These are phyloP conservation scores for Colletotrichum simmondsii DNA, from an alignment of 2,329 filamentous ascomycete species.

Conservation along the genomic window DNA sequence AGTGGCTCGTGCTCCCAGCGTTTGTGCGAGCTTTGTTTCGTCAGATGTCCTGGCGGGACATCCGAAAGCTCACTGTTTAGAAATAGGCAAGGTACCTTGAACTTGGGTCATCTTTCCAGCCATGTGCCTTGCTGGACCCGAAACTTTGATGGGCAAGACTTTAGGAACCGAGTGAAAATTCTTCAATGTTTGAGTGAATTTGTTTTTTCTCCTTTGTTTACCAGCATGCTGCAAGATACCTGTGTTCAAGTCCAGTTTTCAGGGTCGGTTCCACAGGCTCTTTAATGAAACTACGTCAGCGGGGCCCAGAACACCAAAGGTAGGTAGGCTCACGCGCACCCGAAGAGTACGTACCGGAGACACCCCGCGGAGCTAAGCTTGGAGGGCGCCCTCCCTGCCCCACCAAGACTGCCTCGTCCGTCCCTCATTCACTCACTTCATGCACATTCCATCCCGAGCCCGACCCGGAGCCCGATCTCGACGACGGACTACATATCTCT, in stretches of 20 bases:
- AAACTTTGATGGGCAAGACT: background rate
- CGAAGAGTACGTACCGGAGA: background rate
- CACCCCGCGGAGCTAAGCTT: constrained; percentile 26
- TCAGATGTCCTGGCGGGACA: constrained; percentile 10
- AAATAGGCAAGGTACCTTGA: background rate
- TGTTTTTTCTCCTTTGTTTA: background rate
- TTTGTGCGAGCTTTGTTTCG: constrained; percentile 23
- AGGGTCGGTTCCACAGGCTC: background rate
- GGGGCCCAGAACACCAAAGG: background rate
- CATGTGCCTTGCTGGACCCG: constrained; percentile 4
- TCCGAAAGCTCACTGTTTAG: background rate
- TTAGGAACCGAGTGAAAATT: background rate
- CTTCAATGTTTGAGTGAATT: background rate
- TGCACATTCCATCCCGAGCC: constrained; percentile 23
- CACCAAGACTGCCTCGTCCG: constrained; percentile 23
- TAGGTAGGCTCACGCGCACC: background rate
- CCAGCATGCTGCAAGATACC: background rate
- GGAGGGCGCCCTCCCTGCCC: constrained; percentile 23
- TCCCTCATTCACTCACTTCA: constrained; percentile 24
- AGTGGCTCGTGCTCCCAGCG: background rate
- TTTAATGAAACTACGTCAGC: constrained; percentile 28
- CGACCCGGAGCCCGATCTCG: constrained; percentile 17
- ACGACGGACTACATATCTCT: background rate
- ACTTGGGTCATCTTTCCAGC: background rate
- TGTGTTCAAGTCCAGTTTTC: background rate